Conservation (phyloP, 495 filamentous ascomycete genomes). For the Staphylotrichum longicolle region DNA sequence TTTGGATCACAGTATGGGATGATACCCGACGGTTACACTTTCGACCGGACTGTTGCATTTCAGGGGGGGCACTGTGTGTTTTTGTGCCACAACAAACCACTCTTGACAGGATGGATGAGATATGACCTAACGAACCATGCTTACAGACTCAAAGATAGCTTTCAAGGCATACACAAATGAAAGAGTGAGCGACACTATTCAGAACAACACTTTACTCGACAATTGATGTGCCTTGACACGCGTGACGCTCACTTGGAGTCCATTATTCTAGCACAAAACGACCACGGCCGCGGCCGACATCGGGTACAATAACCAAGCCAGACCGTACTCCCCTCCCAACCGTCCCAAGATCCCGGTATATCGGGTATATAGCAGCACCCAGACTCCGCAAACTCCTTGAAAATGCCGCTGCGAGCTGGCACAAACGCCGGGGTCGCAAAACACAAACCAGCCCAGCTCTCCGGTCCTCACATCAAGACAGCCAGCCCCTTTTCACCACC, state of each 20-base stretch:
- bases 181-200: no score
- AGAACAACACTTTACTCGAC: no score
- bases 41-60: no score
- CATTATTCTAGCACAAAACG: constrained; percentile 12
- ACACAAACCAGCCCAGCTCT: background rate
- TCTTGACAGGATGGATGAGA: no score
- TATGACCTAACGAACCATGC: no score
- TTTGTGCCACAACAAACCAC: no score
- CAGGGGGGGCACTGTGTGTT: no score
- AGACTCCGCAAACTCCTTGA: constrained; percentile 1
- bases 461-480: background rate
- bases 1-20: no score
- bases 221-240: background rate
- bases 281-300: background rate
- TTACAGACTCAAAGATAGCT: no score
- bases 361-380: background rate
- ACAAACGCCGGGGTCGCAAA: background rate
- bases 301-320: constrained; percentile 11
- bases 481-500: background rate
- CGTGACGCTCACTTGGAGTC: background rate
- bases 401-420: background rate
- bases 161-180: no score
- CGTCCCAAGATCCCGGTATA: constrained; percentile 5
- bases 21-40: no score
- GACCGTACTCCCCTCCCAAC: background rate